Evolutionary conservation across 768 basidiomycete genomes (phyloP).

Genomic region (Leucosporidium creatinivorum): DNA sequence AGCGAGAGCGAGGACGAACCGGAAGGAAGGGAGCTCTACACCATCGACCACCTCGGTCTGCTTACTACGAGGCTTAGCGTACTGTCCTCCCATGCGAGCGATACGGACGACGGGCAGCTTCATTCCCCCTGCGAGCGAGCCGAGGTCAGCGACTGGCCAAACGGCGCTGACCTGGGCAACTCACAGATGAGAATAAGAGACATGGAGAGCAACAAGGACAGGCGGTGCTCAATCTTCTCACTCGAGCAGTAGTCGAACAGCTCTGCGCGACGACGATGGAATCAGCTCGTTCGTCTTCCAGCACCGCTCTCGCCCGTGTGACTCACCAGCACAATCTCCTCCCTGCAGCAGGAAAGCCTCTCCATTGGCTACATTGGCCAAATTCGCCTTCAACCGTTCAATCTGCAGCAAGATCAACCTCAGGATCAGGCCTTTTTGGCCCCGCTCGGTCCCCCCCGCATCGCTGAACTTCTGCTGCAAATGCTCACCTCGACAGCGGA

Average conservation of each 20-base stretch:
- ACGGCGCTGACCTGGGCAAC: background rate
- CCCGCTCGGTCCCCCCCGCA: background rate
- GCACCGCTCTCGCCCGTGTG: slow-evolving; percentile 64
- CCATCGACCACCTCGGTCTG: slow-evolving; percentile 66
- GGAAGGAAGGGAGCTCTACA: slow-evolving; percentile 71
- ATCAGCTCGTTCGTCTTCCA: slow-evolving; percentile 80
- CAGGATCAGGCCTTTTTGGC: background rate
- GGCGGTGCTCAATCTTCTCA: slow-evolving; percentile 74
- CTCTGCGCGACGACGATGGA: slow-evolving; percentile 37
- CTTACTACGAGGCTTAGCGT: slow-evolving; percentile 63
- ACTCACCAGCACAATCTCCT: slow-evolving; percentile 62
- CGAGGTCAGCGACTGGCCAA: background rate
- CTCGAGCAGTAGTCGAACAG: slow-evolving; percentile 27
- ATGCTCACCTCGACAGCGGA: slow-evolving; percentile 75
- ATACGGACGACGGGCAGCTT: slow-evolving; percentile 77
- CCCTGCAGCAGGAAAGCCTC: slow-evolving; percentile 93
- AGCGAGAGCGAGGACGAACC: slow-evolving; percentile 49
- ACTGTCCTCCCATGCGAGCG: slow-evolving; percentile 72
- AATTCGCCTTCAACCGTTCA: slow-evolving; percentile 37
- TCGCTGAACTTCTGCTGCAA: too few relatives aligned
- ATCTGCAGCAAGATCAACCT: slow-evolving; percentile 22
- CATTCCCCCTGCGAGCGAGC: slow-evolving; percentile 50
- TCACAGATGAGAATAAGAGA: slow-evolving; percentile 71
- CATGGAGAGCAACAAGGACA: slow-evolving; percentile 87
- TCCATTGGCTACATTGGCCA: slow-evolving; percentile 62